These are phyloP conservation scores for Protomyces pachydermus DNA, from an alignment of 1,139 yeast genomes.

Conservation along the genomic window DNA sequence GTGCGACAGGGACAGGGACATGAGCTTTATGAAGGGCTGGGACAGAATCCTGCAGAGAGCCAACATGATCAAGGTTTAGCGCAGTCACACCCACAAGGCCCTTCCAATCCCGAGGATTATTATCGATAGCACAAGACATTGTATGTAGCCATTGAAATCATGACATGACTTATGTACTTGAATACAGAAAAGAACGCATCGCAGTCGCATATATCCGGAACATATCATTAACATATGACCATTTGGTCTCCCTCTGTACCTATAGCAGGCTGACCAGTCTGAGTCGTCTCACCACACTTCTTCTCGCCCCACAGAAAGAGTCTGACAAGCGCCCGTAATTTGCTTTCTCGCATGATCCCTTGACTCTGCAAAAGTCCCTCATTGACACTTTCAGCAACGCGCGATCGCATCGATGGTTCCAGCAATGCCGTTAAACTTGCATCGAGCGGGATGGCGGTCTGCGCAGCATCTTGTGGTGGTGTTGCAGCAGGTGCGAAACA, in stretches of 20 bases:
- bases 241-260: background rate
- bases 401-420: slow-evolving; percentile 39
- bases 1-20: too few relatives aligned
- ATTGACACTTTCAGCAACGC: slow-evolving; percentile 42
- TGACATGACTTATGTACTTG: background rate
- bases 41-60: background rate
- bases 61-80: background rate
- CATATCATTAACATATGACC: background rate
- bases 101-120: background rate
- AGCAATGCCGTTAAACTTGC: slow-evolving; percentile 38
- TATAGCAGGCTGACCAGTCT: background rate
- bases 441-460: slow-evolving; percentile 17
- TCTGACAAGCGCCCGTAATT: slow-evolving; percentile 37
- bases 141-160: background rate
- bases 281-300: slow-evolving; percentile 6
- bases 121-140: background rate
- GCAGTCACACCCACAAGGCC: background rate
- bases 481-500: slow-evolving; percentile 40
- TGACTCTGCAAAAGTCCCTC: slow-evolving; percentile 39
- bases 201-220: background rate
- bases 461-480: slow-evolving; percentile 29
- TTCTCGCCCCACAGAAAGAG: slow-evolving; percentile 21
- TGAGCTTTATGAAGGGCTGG: background rate
- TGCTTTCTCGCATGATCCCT: slow-evolving; percentile 39
- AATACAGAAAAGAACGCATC: background rate